Percentiles rank a stretch among this genome's conserved stretches.
Conservation (phyloP, 2,329 filamentous ascomycete genomes). For the Aspergillus arachidicola region DNA sequence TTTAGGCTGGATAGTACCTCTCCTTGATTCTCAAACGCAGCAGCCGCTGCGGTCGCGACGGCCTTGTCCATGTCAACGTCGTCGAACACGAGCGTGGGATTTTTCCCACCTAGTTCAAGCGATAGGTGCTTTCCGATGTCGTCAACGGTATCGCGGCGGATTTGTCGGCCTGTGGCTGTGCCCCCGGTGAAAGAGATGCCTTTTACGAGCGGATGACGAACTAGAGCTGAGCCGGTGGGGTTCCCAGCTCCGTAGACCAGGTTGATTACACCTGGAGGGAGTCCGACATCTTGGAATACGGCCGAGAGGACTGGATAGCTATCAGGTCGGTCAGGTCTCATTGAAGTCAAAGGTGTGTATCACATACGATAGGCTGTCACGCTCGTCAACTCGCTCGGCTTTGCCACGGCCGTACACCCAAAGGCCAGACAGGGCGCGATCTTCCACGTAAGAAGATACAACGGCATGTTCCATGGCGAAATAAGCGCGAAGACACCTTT, state of each 20-base stretch:
- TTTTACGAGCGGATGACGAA: constrained; percentile 17
- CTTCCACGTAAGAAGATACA: constrained; percentile 25
- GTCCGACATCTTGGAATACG: constrained; percentile 18
- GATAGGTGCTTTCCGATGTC: constrained; percentile 27
- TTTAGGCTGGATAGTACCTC: background rate
- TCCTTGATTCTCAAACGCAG: constrained; percentile 23
- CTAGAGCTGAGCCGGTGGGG: constrained; percentile 16
- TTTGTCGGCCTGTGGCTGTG: constrained; percentile 18
- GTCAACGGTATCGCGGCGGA: constrained; percentile 22
- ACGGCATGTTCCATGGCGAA: constrained; percentile 25
- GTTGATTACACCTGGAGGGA: constrained; percentile 21
- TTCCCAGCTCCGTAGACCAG: constrained; percentile 19
- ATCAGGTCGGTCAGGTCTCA: background rate
- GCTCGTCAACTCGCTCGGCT: constrained; percentile 23
- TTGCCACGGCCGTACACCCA: constrained; percentile 22
- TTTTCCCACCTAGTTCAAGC: constrained; percentile 23
- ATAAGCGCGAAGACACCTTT: constrained; percentile 23
- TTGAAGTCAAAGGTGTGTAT: background rate
- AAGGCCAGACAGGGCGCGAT: constrained; percentile 25
- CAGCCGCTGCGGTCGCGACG: constrained; percentile 17
- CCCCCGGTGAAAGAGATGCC: constrained; percentile 24
- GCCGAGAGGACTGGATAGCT: constrained; percentile 15
- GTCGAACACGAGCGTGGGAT: constrained; percentile 22
- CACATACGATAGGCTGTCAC: constrained; percentile 18
- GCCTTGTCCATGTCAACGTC: constrained; percentile 20